Evolutionary conservation across 495 filamentous ascomycete species (phyloP), one percentile per base, ranked within the genome.

Genomic region (Aspergillus baeticus): DNA sequence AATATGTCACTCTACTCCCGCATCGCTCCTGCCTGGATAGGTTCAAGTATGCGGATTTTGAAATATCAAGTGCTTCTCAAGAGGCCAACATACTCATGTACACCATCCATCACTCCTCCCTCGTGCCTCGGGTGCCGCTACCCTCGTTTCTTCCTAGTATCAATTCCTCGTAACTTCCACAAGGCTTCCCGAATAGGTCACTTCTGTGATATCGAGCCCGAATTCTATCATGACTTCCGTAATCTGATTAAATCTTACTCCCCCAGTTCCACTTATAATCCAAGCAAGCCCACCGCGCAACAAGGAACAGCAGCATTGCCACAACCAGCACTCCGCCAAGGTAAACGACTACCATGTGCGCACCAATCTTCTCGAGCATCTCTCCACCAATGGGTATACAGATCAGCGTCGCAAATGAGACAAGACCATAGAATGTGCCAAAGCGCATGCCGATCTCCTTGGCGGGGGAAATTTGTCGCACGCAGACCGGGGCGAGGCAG

Each of bases 381-480:
- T 75, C 72, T 26, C 73, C 72, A 2, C 71, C 72, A 37, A 75
- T 69, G 0, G 73, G 73, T 10, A 76, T 71, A 49, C 69, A 73
- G 15, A 75, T 68, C 13, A 76, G 59, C 0, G 70, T 72, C 3
- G 84, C 84, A 54, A 88, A 65, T 33, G 81, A 84, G 8, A 86
- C 86, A n/a, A 88, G 59, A 0, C 78, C 81, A 61, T 89, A 89
- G 50, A 78, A 80, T 0, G 84, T 84, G 1, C 84, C 87, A 63
- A 87, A 89, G 47, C 83, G 82, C 55, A 83, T 75, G 10, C 86
- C 86, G 44, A 85, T 87, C 43, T 86, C 70, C 55, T 84, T 80
- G 10, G 82, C 83, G 41, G 76, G 74, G 45, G 84, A 88, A 15
- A 89, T 72, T 52, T 81, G 78, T 1, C 84, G 79, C 11, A 88